Evolutionary conservation across 352 stramenopile genomes (phyloP), one percentile per base, ranked within the genome.

Genomic region (Globisporangium viniferum): DNA sequence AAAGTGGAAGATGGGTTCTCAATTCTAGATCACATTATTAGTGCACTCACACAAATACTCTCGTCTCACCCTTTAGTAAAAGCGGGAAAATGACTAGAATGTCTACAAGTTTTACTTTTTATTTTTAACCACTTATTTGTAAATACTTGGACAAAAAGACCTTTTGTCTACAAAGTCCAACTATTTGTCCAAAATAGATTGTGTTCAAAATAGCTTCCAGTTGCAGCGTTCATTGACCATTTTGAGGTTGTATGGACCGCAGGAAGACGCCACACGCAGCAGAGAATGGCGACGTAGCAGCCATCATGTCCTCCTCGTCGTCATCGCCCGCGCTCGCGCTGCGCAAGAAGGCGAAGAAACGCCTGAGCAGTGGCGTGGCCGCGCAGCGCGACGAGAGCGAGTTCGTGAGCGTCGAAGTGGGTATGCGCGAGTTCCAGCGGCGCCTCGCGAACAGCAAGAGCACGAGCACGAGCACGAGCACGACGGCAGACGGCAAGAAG

Each of bases 341-440:
- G 51, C 59, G 62, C 31, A 68, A 68, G 60, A 72, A 72, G 61
- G n/a, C 53, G 15, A 84, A 80, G 64, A 63, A 74, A 41, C 79
- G 75, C 6, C 60, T 64, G 14, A 63, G 56, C 64, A 61, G 53
- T 7, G 27, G 5, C 51, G 14, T n/a, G 18, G 22, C 36, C n/a
- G 15, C 15, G 10, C 29, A 58, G 53, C 44, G 71, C 15, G 74
- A 77, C 51, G 74, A 78, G 68, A 91, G 83, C 69, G 85, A 93
- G 76, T 93, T 93, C 64, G 78, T 93, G 48, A 88, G 79, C 67
- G 80, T 90, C 53, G 78, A 88, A 63, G 82, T 89, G 41, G 83
- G 85, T 20, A 86, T 93, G 78, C 82, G 85, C 56, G 85, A 87
- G 67, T 75, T 93, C 31, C 80, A 82, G 62, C 81, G 82, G 60